phyloP scores from a whole-genome alignment of 2,329 filamentous ascomycete genomes.

The Trichoderma guizhouense region DNA sequence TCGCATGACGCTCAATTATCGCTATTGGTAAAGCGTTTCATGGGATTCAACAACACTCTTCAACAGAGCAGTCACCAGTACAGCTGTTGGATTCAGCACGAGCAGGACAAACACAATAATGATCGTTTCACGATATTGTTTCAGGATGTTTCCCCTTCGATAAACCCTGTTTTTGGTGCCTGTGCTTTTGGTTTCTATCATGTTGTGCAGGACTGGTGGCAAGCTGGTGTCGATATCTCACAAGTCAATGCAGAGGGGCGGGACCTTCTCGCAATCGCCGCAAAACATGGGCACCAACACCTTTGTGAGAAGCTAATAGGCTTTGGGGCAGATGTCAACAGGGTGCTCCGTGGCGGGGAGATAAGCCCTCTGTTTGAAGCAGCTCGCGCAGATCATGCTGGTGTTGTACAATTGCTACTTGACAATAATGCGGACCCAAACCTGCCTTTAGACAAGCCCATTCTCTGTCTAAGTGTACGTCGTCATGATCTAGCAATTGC shows the following conservation, averaged over 20 bases:
- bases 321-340: not conserved
- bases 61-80: not conserved
- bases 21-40: not conserved
- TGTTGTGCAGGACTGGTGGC: not conserved
- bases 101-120: too few species aligned
- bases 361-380: not conserved
- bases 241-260: not conserved
- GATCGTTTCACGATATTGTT: too few species aligned
- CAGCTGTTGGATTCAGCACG: not conserved
- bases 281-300: not conserved
- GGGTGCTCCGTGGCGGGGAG: fast-evolving
- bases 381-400: fast-evolving
- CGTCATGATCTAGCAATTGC: not conserved
- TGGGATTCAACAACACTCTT: not conserved
- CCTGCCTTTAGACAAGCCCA: not conserved
- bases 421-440: not conserved
- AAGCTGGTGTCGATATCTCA: not conserved
- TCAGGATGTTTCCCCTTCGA: too few species aligned
- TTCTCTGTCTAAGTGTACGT: not conserved
- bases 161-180: not conserved
- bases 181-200: not conserved
- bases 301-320: not conserved
- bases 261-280: not conserved
- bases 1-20: not conserved
- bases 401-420: not conserved